Base-by-base conservation (phyloP, 495 filamentous ascomycete genomes). In the Parachaetomium inaequale region DNA sequence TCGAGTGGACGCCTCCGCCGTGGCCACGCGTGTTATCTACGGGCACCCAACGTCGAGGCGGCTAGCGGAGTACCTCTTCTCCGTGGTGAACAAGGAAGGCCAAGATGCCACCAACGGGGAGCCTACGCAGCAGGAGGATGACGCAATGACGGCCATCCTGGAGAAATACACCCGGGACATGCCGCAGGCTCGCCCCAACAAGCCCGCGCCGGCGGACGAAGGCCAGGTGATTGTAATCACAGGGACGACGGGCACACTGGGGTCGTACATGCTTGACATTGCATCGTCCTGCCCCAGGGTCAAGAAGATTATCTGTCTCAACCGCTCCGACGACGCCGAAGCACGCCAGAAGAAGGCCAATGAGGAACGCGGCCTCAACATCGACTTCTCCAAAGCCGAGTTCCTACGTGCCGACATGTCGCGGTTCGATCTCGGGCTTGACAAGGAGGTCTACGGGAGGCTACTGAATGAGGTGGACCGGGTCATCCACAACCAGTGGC, bases 401-500 rank as follows among this genome's bases (percentile, higher is more conserved):
- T 86, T 88, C 62, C 61, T 82, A 2, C 72, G 73, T 17, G 78
- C 73, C 7, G 78, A 85, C 57, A 69, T 86, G 47, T 79, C 76
- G 4, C 68, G 70, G 0, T 59, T 65, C 1, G 69, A 76, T 17
- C 76, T 87, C 32, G 82, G 81, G 7, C 72, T 87, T 6, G 55
- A 53, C 7, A 36, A 57, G 4, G 66, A 66, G 3, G 68, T 65
- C 2, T 84, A 80, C 69, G 61, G 71, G 1, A 43, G 69, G 15
- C 59, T 86, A 8, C 57, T 77, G 32, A 3, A 47, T 8, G 64
- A 72, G 1, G 78, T 67, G 43, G 84, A 76, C 47, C 77, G 78
- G 19, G 73, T 88, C 29, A 82, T 86, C 63, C 84, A 87, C 72
- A 85, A 84, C 70, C 81, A 82, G 45, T 88, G 85, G 85, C 79